Base-by-base conservation (phyloP, 2,329 filamentous ascomycete species). In the Cercospora sp. region DNA sequence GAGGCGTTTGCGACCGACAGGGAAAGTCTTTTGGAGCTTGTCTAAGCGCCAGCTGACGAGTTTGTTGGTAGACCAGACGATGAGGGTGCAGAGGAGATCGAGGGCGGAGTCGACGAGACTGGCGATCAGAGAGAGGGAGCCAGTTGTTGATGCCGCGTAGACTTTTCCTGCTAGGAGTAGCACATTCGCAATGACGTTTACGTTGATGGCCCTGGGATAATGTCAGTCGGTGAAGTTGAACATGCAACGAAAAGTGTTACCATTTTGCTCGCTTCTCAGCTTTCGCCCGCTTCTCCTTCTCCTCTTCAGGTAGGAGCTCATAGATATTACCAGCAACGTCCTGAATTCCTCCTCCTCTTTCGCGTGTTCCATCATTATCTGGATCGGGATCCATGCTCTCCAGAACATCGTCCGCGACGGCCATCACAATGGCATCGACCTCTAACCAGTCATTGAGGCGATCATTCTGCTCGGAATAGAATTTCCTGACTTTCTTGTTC, bases 21-120 rank as follows among this genome's bases (percentile, higher is more conserved):
- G 87, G 73, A 89, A 89, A 37, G 82, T 83, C 69, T 84, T 82
- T 62, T 82, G 80, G 9, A 88, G 78, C 2, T 80, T 78, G 4
- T 78, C 76, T 4, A 88, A 75, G 21, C 83, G 82, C 88, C 88
- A 89, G 12, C 83, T 78, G 3, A 89, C 88, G 53, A 89, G 74
- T 62, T 80, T 82, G 72, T 87, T 88, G 2, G 87, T 89, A 0
- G 82, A 82, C 85, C 86, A 89, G 26, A 89, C 84, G 67, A 89
- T 89, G 40, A 85, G 77, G 0, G 87, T 88, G 74, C 86, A 88
- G 2, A 89, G 81, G 18, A 89, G 79, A 69, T 89, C 87, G 18
- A 89, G 80, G 1, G 85, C 86, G 1, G 86, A 88, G 75, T 90
- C 87, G 13, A 88, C 85, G 9, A 88, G 81, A 21, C 86, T 88